Evolutionary conservation across 257 asterid species (phyloP).

Genomic region (Solanum sitiens): DNA sequence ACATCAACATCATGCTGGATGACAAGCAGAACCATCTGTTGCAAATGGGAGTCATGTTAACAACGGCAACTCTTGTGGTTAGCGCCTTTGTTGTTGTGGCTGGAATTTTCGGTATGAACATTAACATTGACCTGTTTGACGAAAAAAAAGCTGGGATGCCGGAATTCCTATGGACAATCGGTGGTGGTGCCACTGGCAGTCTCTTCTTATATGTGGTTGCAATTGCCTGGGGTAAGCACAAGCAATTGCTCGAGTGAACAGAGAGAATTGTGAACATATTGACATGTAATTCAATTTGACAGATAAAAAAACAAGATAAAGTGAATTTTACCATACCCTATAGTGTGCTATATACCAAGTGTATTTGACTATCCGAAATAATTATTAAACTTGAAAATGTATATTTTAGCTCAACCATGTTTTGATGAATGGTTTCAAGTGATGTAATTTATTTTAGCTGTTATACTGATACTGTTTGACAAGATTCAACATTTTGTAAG

Average conservation of each 20-base stretch:
- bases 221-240: conserved; percentile 57
- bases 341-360: neutral
- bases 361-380: neutral
- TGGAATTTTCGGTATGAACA: conserved; percentile 73
- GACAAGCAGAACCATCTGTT: conserved; percentile 84
- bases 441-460: neutral
- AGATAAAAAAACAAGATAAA: neutral
- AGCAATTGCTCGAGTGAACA: conserved; percentile 37
- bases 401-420: neutral
- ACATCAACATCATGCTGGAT: conserved; percentile 80
- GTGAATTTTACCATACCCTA: neutral
- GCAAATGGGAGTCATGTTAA: conserved; percentile 73
- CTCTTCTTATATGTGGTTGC: conserved; percentile 38
- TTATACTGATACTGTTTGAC: neutral
- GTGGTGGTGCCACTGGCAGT: conserved; percentile 41
- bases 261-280: neutral
- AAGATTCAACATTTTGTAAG: neutral
- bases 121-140: conserved; percentile 34
- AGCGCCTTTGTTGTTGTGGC: conserved; percentile 63
- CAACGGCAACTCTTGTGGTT: conserved; percentile 59
- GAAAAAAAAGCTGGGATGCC: conserved; percentile 21
- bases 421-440: neutral
- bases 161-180: conserved; percentile 49
- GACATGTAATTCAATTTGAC: neutral
- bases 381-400: neutral